Conservation (phyloP, 768 basidiomycete genomes). For the Leccinum boreale region DNA sequence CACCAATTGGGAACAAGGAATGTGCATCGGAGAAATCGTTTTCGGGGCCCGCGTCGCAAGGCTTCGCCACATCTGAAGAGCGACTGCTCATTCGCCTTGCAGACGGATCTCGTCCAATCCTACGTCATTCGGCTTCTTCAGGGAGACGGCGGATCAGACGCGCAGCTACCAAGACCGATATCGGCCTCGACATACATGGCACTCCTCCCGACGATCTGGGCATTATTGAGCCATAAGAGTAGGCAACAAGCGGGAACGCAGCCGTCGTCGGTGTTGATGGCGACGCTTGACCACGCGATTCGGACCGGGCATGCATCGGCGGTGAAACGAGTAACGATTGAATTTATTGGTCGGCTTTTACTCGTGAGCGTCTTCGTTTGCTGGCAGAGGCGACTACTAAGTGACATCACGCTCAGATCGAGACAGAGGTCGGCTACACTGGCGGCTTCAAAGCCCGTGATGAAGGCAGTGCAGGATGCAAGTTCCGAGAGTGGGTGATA, state of each 20-base stretch:
- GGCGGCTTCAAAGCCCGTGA: slow-evolving; percentile 44
- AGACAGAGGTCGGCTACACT: slow-evolving; percentile 49
- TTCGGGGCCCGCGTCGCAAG: slow-evolving; percentile 9
- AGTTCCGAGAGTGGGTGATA: slow-evolving; percentile 62
- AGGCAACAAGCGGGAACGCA: slow-evolving; percentile 18
- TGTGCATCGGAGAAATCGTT: slow-evolving; percentile 6
- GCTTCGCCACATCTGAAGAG: slow-evolving; percentile 18
- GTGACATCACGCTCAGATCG: slow-evolving; percentile 44
- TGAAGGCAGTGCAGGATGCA: slow-evolving; percentile 22
- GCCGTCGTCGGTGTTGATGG: slow-evolving; percentile 38
- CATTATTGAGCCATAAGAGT: slow-evolving; percentile 53
- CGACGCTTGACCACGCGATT: slow-evolving; percentile 64
- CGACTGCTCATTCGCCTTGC: slow-evolving; percentile 31
- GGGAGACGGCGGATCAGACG: slow-evolving; percentile 42
- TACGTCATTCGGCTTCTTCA: slow-evolving; percentile 60
- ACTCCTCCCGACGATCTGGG: slow-evolving; percentile 78
- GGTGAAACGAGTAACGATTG: slow-evolving; percentile 64
- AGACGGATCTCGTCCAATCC: slow-evolving; percentile 50
- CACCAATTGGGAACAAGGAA: slow-evolving; percentile 10
- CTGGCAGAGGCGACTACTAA: slow-evolving; percentile 1
- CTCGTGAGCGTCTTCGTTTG: slow-evolving; percentile 46
- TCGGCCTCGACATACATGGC: slow-evolving; percentile 56
- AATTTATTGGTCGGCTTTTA: slow-evolving; percentile 69
- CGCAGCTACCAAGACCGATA: slow-evolving; percentile 50
- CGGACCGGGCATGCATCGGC: slow-evolving; percentile 56